Evolutionary conservation across 306 rosid genomes (phyloP), one percentile per base, ranked within the genome.

Genomic region (Comarum palustre): DNA sequence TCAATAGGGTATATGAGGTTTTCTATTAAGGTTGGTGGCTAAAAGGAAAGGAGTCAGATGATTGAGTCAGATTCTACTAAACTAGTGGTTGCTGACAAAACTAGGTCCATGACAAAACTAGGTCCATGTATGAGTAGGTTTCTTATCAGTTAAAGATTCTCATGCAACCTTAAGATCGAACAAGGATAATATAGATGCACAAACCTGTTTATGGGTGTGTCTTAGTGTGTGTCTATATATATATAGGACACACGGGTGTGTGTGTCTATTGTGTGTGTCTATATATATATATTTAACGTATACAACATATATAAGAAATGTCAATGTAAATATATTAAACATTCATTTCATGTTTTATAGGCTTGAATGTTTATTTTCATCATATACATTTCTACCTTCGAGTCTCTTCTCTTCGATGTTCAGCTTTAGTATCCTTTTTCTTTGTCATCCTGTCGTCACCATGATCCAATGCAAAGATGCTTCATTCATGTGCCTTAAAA

Each of bases 1-100:
- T 42, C 22, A 47, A 60, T 50, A n/a, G 15, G 24, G 20, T 36
- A 47, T 57, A 47, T 57, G 31, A 45, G 3, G 19, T 45, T 41
- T 45, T 11, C 60, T 22, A 54, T 2, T 14, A 43, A 58, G 42
- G 22, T 57, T 8, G 17, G 71, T 72, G 43, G 38, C 32, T 43
- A 57, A 42, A 38, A 73, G 11, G 47, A 38, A 73, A 50, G 24
- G 36, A 27, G 39, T 54, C 52, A 68, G 77, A 74, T 22, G 47
- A 79, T 51, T 68, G 87, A 79, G 84, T 85, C 84, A 79, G 86
- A 84, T 83, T 81, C 90, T 75, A 86, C 86, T 84, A 16, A 38
- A 52, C 43, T 38, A 77, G 92, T 86, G 89, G 52, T 12, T 81
- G 84, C 57, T 87, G 87, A 87, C 83, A 43, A 52, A 39, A 60